These are phyloP conservation scores for Alliaria petiolata DNA, from an alignment of 345 rosid species.

Conservation along the genomic window DNA sequence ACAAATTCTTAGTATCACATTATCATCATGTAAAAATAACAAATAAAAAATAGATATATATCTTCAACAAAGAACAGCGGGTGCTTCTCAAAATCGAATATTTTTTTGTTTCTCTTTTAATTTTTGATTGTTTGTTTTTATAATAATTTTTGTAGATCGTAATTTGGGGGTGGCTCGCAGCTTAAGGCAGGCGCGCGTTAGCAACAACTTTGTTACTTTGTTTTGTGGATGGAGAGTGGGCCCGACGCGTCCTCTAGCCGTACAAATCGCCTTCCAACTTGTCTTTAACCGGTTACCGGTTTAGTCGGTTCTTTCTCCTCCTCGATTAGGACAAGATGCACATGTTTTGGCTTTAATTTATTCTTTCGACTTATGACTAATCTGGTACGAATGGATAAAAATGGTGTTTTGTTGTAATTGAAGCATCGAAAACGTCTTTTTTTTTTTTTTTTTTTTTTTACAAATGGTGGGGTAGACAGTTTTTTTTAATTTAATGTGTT, in stretches of 20 bases:
- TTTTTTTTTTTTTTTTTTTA: too few species aligned
- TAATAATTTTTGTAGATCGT: not conserved
- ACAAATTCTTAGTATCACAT: not conserved
- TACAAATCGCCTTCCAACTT: not conserved
- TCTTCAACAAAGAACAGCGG: not conserved
- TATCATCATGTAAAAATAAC: not conserved
- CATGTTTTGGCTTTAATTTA: not conserved
- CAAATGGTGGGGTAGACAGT: too few species aligned
- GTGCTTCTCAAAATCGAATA: not conserved
- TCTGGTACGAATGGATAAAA: not conserved
- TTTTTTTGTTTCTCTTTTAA: not conserved
- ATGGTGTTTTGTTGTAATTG: not conserved
- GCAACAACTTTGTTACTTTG: slow-evolving; percentile 4
- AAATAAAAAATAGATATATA: not conserved
- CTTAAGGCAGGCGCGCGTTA: not conserved
- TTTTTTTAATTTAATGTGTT: too few species aligned
- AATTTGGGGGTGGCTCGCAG: not conserved
- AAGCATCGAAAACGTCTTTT: not conserved
- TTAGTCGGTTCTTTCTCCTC: not conserved
- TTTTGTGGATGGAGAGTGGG: not conserved
- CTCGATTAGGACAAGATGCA: not conserved
- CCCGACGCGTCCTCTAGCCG: slow-evolving; percentile 11
- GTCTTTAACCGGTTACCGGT: slow-evolving; percentile 2
- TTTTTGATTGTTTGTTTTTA: not conserved
- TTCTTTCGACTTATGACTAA: not conserved